Evolutionary conservation across 2,329 filamentous ascomycete genomes (phyloP), one percentile per base, ranked within the genome.

Genomic region (Aspergillus proliferans): DNA sequence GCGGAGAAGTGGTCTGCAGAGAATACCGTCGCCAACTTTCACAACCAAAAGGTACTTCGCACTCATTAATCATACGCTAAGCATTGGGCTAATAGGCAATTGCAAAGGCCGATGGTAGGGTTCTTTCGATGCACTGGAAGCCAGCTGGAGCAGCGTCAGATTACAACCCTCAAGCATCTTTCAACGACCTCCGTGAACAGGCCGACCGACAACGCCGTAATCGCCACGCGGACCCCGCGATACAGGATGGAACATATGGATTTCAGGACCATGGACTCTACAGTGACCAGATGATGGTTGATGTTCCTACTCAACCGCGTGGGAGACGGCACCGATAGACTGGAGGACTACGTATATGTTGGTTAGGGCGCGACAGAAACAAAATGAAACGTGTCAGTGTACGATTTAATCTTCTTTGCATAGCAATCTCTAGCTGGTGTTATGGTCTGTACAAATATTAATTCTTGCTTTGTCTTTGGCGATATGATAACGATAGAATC

Each of bases 11-110:
- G 68, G 26, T 74, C 75, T 19, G 82, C 82, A 1, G 79, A 85
- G 52, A 78, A 74, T 46, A 76, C 83, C 34, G 77, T 85, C 53
- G 74, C 74, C 34, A 82, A 74, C 30, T 84, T 84, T 68, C 80
- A 85, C 66, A 79, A 80, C 54, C 79, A 83, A 60, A 81, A 77
- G 73, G 80, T 82, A 46, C 12, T 14, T 12, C 24, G n/a, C 18
- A 33, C 8, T 8, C 21, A n/a, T 34, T 14, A n/a, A 8, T 45
- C 18, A 5, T 45, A 19, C 18, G 15, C 15, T 24, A 7, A 7
- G 10, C 14, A 36, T 21, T 36, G 21, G 12, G 12, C 2, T 43
- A 9, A 60, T 64, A 52, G 65, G 47, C 48, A 51, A 56, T 56
- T 57, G 57, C 30, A 36, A 39, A 76, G 78, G 82, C 82, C 24